Base-by-base conservation (phyloP, 345 rosid genomes). In the Excoecaria agallocha region DNA sequence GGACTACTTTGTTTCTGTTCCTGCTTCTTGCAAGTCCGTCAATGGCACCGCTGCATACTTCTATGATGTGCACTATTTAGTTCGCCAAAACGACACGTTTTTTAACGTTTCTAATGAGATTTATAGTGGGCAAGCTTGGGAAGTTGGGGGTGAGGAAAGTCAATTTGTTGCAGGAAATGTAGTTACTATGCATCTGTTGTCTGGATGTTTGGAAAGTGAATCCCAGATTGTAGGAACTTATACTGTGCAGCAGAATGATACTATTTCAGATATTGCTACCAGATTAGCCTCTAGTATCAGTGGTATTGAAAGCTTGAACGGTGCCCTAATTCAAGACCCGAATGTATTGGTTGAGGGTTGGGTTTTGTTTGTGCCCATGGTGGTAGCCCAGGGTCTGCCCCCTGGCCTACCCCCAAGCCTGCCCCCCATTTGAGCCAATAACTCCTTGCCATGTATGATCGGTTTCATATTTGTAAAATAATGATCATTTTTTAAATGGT, bases 331-430 rank as follows among this genome's bases (percentile, higher is more conserved):
- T 57, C 48, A 12, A 9, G 74, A 82, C 52, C 78, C 83, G 0
- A 19, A 46, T 52, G 61, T 41, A 71, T 82, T 88, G 39, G 43
- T 56, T 2, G 24, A 46, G 35, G 88, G 86, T 57, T 82, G 84
- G 86, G 85, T 90, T 16, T 75, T 88, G 70, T 88, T 73, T 74
- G 87, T 88, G 46, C 91, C 91, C 1, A 72, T 54, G 85, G 78
- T 66, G 64, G 58, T 45, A 30, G 10, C 48, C 48, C 8, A 6
- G 46, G 46, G 8, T 43, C 46, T 43, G 10, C 48, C 46, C 46
- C 45, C 45, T 3, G 45, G 4, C 45, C 45, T 41, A 41, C 45
- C 45, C 45, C 46, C 46, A 4, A 8, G 7, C 46, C 46, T 43
- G 3, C 46, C 48, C 48, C 48, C 48, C 10, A 10, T 10, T 8